A percentile compares a stretch with the other conserved stretches of the same genome.
These are phyloP conservation scores for Ploettnerulaceae sp. DNA, from an alignment of 2,329 filamentous ascomycete genomes.

Conservation along the genomic window DNA sequence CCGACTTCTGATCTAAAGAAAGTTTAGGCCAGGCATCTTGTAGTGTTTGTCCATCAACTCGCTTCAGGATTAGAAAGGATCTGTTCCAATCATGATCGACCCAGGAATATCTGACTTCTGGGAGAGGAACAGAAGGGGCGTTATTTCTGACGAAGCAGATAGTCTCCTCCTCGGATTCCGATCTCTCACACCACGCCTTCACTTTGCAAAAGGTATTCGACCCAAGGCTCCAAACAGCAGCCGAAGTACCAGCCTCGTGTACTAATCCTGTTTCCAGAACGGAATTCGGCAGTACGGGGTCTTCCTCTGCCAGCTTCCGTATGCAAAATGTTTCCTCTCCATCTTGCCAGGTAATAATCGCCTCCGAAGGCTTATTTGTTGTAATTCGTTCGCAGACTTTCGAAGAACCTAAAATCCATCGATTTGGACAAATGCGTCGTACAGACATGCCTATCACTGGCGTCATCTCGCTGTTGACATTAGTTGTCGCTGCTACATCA, in stretches of 20 bases:
- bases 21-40: slow-evolving; percentile 9
- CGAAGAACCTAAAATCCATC: slow-evolving; percentile 14
- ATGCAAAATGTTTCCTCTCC: slow-evolving; percentile 5
- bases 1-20: background rate
- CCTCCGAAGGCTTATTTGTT: background rate
- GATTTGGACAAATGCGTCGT: slow-evolving; percentile 5
- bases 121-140: slow-evolving; percentile 10
- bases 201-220: slow-evolving; percentile 14
- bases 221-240: slow-evolving; percentile 11
- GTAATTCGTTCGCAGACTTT: slow-evolving; percentile 14
- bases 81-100: slow-evolving; percentile 8
- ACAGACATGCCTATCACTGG: slow-evolving; percentile 13
- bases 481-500: background rate
- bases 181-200: slow-evolving; percentile 13
- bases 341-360: slow-evolving; percentile 15
- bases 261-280: slow-evolving; percentile 4
- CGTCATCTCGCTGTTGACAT: slow-evolving; percentile 10
- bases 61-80: slow-evolving; percentile 15
- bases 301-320: background rate
- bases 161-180: slow-evolving; percentile 11
- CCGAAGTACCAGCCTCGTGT: slow-evolving; percentile 7
- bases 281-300: background rate
- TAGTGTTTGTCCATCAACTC: slow-evolving; percentile 12
- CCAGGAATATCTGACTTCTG: slow-evolving; percentile 14
- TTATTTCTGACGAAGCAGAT: slow-evolving; percentile 12